Percentiles rank a stretch among this genome's conserved stretches.
Evolutionary conservation across 805 yeast genomes (phyloP).

Genomic region (Candida manassasensis): DNA sequence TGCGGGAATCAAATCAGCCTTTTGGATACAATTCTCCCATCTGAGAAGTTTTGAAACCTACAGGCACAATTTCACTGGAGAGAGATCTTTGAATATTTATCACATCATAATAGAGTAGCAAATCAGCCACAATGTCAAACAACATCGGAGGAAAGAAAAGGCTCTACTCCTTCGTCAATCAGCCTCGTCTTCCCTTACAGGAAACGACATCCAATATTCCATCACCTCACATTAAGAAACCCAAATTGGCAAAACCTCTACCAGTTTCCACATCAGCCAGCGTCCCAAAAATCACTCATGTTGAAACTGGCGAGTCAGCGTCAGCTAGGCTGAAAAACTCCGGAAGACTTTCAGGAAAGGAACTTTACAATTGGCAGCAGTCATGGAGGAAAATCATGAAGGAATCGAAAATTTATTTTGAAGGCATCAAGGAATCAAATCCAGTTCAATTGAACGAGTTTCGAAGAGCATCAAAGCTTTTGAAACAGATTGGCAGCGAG

Average conservation of each 20-base stretch:
- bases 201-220: constrained; percentile 39
- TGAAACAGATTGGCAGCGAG: constrained; percentile 46
- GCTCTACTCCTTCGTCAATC: constrained; percentile 8
- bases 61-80: no score
- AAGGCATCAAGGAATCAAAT: constrained; percentile 41
- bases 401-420: constrained; percentile 58
- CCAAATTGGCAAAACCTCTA: constrained; percentile 15
- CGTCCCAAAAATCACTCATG: background rate
- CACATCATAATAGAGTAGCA: background rate
- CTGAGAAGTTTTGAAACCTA: no score
- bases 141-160: constrained; percentile 6
- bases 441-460: constrained; percentile 32
- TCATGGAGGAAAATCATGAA: constrained; percentile 62
- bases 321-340: constrained; percentile 11
- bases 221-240: constrained; percentile 30
- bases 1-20: no score
- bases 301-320: constrained; percentile 2
- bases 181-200: constrained; percentile 31
- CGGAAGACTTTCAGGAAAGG: constrained; percentile 38
- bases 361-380: constrained; percentile 55
- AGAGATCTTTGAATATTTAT: no score
- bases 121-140: background rate
- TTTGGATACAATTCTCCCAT: no score
- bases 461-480: constrained; percentile 40
- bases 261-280: background rate